These are phyloP conservation scores for Globisporangium paroecandrum DNA, from an alignment of 352 stramenopile genomes.

Conservation along the genomic window DNA sequence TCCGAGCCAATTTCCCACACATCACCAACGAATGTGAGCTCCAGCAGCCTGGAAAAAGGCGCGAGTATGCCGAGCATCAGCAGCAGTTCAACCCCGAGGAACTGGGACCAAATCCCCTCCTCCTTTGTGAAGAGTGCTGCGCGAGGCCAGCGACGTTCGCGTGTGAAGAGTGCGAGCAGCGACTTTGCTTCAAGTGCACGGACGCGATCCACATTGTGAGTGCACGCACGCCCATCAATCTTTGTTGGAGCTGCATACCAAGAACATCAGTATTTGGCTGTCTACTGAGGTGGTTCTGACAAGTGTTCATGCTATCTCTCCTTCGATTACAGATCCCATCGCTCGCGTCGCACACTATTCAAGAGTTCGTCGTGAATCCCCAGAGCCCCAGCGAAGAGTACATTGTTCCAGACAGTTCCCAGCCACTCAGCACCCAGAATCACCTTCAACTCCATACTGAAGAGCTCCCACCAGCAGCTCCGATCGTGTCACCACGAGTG, in stretches of 20 bases:
- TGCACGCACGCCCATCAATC: not conserved
- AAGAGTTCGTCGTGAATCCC: not conserved
- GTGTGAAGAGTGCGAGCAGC: conserved; percentile 46
- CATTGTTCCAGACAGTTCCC: not conserved
- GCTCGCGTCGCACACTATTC: conserved; percentile 35
- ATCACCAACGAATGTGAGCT: conserved; percentile 25
- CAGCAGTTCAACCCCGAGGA: not conserved
- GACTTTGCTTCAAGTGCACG: conserved; percentile 56
- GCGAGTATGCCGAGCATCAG: not conserved
- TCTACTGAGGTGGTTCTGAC: not conserved
- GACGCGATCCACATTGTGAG: conserved; percentile 79
- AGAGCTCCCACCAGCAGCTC: conserved; percentile 13
- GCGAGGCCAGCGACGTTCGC: conserved; percentile 20
- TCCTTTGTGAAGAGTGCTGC: conserved; percentile 57
- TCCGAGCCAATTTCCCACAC: conserved; percentile 32
- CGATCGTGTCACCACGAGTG: conserved; percentile 9
- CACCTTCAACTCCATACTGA: not conserved
- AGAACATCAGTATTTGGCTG: not conserved
- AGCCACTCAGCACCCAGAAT: not conserved
- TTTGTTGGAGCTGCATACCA: no score
- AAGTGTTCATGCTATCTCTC: not conserved
- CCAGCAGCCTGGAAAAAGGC: not conserved
- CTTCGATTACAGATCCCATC: conserved; percentile 35
- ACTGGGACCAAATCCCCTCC: not conserved
- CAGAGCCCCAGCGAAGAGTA: not conserved